Percentiles rank a stretch among this genome's conserved stretches.
phyloP scores from a whole-genome alignment of 2,329 filamentous ascomycete species.

The Corinectria fuckeliana region DNA sequence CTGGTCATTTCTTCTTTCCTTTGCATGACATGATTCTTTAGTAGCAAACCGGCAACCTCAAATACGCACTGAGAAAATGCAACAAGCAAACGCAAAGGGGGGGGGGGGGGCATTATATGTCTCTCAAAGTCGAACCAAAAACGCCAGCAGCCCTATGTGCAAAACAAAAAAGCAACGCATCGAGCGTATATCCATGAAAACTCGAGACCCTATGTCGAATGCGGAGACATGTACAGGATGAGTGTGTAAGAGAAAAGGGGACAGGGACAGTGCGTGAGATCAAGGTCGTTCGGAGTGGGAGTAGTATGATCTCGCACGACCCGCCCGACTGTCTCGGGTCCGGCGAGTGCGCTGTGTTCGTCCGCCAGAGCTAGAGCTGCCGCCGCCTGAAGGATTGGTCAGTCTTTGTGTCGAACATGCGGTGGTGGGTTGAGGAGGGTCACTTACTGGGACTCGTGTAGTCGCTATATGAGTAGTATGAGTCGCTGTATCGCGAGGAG shows the following conservation, averaged over 20 bases:
- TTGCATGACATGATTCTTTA: too few relatives aligned
- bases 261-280: constrained; percentile 16
- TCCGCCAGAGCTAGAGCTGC: constrained; percentile 55
- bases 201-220: constrained; percentile 32
- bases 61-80: constrained; percentile 10
- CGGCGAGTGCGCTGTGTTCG: constrained; percentile 47
- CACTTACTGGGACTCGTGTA: constrained; percentile 60
- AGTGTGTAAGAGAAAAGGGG: constrained; percentile 22
- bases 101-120: constrained; percentile 27
- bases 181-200: constrained; percentile 30
- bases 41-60: constrained; percentile 22
- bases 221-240: constrained; percentile 35
- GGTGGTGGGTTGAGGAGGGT: constrained; percentile 2
- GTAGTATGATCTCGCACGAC: constrained; percentile 43
- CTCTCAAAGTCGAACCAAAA: constrained; percentile 29
- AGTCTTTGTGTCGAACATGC: constrained; percentile 20
- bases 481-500: constrained; percentile 59
- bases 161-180: constrained; percentile 23
- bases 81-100: constrained; percentile 16
- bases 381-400: constrained; percentile 45
- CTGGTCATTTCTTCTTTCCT: constrained; percentile 26
- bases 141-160: constrained; percentile 35
- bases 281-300: constrained; percentile 35
- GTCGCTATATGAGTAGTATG: constrained; percentile 60
- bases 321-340: constrained; percentile 41